Evolutionary conservation across 2,329 filamentous ascomycete genomes (phyloP).

Genomic region (Aspergillus sp.): DNA sequence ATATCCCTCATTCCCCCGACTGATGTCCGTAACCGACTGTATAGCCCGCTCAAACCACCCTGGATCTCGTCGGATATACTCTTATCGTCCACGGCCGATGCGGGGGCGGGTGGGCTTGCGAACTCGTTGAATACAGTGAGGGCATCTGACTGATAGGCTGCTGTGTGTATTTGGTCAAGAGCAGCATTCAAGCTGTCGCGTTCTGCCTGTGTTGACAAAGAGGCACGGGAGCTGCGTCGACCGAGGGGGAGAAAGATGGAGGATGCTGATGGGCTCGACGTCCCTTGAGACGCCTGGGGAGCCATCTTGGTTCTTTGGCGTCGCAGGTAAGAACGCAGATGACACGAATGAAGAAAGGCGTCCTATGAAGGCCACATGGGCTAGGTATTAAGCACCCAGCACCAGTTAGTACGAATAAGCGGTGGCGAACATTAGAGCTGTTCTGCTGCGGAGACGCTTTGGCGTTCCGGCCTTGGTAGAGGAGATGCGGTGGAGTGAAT

Average conservation of each 20-base stretch:
- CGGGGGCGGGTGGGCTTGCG: constrained; percentile 62
- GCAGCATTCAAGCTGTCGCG: constrained; percentile 73
- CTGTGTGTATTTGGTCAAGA: constrained; percentile 83
- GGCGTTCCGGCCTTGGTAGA: constrained; percentile 10
- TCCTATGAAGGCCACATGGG: neutral
- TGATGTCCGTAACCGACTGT: constrained; percentile 78
- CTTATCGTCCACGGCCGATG: constrained; percentile 65
- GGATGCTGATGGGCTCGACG: constrained; percentile 45
- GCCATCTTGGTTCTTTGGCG: constrained; percentile 30
- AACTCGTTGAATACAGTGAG: constrained; percentile 96
- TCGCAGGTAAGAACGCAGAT: neutral
- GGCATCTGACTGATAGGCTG: constrained; percentile 79
- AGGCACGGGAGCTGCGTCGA: constrained; percentile 50
- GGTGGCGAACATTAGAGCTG: constrained; percentile 17
- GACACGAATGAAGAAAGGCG: neutral
- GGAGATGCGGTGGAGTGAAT: constrained; percentile 12
- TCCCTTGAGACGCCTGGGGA: constrained; percentile 37
- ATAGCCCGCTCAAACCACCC: constrained; percentile 84
- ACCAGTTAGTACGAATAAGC: constrained; percentile 8
- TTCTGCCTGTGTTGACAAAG: constrained; percentile 58
- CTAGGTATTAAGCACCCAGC: constrained; percentile 5
- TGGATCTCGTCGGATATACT: constrained; percentile 72
- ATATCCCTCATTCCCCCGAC: constrained; percentile 69
- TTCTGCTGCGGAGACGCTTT: constrained; percentile 18
- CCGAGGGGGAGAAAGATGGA: constrained; percentile 46